Base-by-base conservation (phyloP, 805 yeast genomes). In the Metschnikowia koreensis region DNA sequence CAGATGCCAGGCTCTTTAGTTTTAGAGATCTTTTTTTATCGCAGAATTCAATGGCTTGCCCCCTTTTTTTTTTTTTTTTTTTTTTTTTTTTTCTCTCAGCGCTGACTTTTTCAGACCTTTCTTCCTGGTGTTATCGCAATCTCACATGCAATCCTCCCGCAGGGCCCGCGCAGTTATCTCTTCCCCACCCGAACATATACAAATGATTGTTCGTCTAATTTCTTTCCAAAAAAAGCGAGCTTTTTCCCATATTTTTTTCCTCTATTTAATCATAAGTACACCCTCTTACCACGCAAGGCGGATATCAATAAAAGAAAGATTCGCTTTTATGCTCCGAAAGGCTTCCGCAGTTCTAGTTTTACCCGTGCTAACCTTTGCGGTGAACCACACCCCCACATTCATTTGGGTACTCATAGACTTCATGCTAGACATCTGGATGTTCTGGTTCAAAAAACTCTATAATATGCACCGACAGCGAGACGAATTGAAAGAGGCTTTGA, bases 401-500 rank as follows among this genome's bases (percentile, higher is more conserved):
- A 62, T 75, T 29, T 75, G 79, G 79, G 71, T 64, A 1, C 59
- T 75, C n/a, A 44, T 71, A 5, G 79, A 76, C 37, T 74, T 80
- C 51, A 47, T 75, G 5, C 57, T 69, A 6, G 84, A 80, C 53
- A 68, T 80, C 28, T 64, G 71, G 53, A 65, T 72, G 54, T 80
- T 79, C 58, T 80, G 83, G 83, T 59, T 73, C 22, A 70, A 66
- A 41, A 69, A 69, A 55, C 55, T 74, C 7, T 66, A 68, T 55
- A 64, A 61, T 12, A 52, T 75, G 43, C 67, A 74, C 49, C 63
- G 66, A 38, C 58, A 72, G 29, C 70, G 76, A 56, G 76, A 74
- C 57, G 78, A 81, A 11, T 61, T 78, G 15, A 70, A 77, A 51
- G 79, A 77, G 44, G 79, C 77, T 11, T 72, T 79, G 44, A 76